Conservation (phyloP, 352 stramenopile species). For the Blastocystis sp. region DNA sequence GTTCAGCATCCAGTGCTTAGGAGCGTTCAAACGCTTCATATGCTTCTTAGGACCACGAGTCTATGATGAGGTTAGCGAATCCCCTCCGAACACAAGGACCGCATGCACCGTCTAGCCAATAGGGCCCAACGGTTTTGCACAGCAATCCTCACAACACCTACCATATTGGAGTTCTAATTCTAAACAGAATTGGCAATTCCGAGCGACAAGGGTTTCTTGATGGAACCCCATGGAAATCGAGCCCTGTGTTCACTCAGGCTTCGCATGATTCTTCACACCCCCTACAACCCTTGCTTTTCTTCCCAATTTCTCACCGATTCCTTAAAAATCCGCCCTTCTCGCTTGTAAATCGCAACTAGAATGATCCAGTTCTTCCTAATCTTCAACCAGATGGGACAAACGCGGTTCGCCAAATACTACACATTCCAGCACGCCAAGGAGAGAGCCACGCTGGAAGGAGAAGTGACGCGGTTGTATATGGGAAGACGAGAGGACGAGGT, state of each 20-base stretch:
- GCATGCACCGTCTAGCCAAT: too few relatives aligned
- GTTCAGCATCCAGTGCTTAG: too few relatives aligned
- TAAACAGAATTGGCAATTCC: background rate
- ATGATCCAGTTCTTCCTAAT: conserved; percentile 69
- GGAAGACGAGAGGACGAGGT: conserved; percentile 61
- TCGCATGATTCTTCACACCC: background rate
- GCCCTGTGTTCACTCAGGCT: background rate
- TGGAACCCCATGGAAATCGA: background rate
- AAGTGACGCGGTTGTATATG: conserved; percentile 63
- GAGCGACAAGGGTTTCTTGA: background rate
- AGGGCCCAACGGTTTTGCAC: too few relatives aligned
- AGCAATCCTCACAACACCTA: background rate
- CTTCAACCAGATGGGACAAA: conserved; percentile 64
- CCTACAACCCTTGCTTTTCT: background rate
- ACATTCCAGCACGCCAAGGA: conserved; percentile 62
- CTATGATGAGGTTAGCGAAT: too few relatives aligned
- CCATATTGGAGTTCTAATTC: conserved; percentile 44
- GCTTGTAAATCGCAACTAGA: background rate
- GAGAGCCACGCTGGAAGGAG: conserved; percentile 56
- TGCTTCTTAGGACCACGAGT: too few relatives aligned
- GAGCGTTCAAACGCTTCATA: too few relatives aligned
- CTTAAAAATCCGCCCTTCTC: background rate
- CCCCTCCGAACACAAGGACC: too few relatives aligned
- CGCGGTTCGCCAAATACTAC: conserved; percentile 60
- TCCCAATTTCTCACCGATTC: background rate